Evolutionary conservation across 1,284 basidiomycete species (phyloP).

Genomic region (Pholiota adiposa): DNA sequence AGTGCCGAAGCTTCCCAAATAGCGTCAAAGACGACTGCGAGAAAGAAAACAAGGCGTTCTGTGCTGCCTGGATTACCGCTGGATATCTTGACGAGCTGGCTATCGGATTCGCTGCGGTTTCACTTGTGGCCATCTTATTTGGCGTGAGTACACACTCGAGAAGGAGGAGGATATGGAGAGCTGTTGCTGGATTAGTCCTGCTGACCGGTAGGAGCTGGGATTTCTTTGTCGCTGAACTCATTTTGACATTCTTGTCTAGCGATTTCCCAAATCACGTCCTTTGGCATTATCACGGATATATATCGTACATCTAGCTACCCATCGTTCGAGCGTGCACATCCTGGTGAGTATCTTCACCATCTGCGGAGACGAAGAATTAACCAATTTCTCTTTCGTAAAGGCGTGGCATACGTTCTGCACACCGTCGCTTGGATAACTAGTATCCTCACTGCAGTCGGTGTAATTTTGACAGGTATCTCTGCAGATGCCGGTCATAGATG

Average conservation of each 20-base stretch:
- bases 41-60: conserved; percentile 61
- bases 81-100: conserved; percentile 65
- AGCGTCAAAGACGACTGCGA: conserved; percentile 67
- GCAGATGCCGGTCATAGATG: conserved; percentile 70
- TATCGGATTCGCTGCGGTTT: conserved; percentile 63
- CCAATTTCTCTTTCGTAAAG: conserved; percentile 36
- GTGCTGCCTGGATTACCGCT: conserved; percentile 72
- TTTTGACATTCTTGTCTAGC: no score
- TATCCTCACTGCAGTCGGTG: conserved; percentile 52
- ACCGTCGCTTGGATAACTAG: conserved; percentile 64
- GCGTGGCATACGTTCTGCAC: conserved; percentile 61
- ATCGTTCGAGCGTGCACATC: conserved; percentile 59
- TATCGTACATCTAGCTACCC: conserved; percentile 52
- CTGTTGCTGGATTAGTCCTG: conserved; percentile 63
- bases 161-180: conserved; percentile 74
- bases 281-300: conserved; percentile 66
- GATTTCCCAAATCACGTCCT: conserved; percentile 62
- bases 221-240: no score
- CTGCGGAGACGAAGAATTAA: background rate
- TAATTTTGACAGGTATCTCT: conserved; percentile 66
- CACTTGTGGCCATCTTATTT: conserved; percentile 61
- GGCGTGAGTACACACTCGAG: conserved; percentile 75
- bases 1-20: conserved; percentile 68
- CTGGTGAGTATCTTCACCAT: conserved; percentile 47
- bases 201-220: conserved; percentile 53